Conservation (phyloP, 2,329 filamentous ascomycete genomes). For the Xylariomycetidae sp. region DNA sequence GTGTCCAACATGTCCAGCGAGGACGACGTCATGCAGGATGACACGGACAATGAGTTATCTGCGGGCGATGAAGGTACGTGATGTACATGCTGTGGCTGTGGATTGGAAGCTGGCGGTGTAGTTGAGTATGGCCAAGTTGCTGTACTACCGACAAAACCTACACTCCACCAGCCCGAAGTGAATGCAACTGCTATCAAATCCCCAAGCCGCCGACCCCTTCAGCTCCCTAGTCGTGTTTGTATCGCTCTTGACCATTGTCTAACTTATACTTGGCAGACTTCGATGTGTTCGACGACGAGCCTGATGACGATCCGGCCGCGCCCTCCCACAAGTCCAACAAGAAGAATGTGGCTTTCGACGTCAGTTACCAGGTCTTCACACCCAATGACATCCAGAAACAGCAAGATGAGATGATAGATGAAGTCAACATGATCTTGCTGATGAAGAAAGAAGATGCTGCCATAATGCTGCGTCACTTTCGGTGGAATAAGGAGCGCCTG, state of each 20-base stretch:
- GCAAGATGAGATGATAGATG: conserved; percentile 79
- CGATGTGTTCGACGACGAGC: conserved; percentile 52
- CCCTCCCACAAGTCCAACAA: conserved; percentile 58
- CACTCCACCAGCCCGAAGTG: too few species aligned
- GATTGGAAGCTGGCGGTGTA: too few species aligned
- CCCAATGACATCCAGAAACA: conserved; percentile 77
- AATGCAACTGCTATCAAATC: too few species aligned
- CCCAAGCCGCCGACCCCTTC: too few species aligned
- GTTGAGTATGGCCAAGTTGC: too few species aligned
- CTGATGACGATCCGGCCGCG: conserved; percentile 49
- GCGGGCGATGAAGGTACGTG: conserved; percentile 45
- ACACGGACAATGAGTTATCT: conserved; percentile 66
- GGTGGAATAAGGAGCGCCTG: conserved; percentile 94
- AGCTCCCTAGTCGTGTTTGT: too few species aligned
- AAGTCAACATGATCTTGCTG: conserved; percentile 87
- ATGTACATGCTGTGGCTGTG: too few species aligned
- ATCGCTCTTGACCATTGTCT: neutral
- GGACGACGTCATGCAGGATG: conserved; percentile 67
- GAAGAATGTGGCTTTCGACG: conserved; percentile 70
- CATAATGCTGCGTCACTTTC: conserved; percentile 79
- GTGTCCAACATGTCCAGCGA: conserved; percentile 79
- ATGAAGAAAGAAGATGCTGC: conserved; percentile 84
- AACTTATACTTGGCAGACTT: conserved; percentile 38
- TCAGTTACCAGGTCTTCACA: conserved; percentile 75
- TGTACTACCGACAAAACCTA: too few species aligned